Evolutionary conservation across 192 early-diverging fungal species (phyloP).

Genomic region (Diversispora eburnea): DNA sequence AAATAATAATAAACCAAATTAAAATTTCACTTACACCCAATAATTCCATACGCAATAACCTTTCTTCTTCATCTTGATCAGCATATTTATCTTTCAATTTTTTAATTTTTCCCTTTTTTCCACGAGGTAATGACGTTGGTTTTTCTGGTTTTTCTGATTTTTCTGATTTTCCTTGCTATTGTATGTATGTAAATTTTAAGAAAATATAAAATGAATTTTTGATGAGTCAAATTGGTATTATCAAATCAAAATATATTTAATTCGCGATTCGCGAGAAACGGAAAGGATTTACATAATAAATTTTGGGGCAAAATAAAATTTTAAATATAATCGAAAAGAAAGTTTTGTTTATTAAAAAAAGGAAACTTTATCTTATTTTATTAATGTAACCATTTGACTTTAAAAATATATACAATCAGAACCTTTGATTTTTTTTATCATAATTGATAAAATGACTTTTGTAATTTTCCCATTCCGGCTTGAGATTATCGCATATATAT

Average conservation of each 20-base stretch:
- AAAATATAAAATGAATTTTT: background rate
- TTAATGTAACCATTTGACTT: too few species aligned
- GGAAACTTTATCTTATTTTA: too few species aligned
- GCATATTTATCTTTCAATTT: conserved; percentile 93
- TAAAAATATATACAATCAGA: too few species aligned
- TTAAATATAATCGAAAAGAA: too few species aligned
- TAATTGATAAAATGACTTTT: too few species aligned
- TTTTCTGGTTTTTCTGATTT: background rate
- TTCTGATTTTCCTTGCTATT: background rate
- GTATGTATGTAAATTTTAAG: conserved; percentile 2
- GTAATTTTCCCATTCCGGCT: too few species aligned
- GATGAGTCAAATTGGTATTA: background rate
- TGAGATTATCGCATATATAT: too few species aligned
- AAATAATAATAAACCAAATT: background rate
- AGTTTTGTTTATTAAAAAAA: too few species aligned
- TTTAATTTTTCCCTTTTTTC: conserved; percentile 83
- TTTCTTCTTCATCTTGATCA: conserved; percentile 94
- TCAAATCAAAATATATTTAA: background rate
- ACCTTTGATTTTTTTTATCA: too few species aligned
- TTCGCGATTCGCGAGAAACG: too few species aligned
- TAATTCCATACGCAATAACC: conserved; percentile 74
- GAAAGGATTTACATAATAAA: too few species aligned
- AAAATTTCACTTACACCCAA: conserved; percentile 54
- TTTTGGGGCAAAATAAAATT: too few species aligned
- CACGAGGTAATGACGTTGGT: conserved; percentile 53